Base-by-base conservation (phyloP, 371 early-diverging fungal genomes). In the Apophysomyces variabilis region DNA sequence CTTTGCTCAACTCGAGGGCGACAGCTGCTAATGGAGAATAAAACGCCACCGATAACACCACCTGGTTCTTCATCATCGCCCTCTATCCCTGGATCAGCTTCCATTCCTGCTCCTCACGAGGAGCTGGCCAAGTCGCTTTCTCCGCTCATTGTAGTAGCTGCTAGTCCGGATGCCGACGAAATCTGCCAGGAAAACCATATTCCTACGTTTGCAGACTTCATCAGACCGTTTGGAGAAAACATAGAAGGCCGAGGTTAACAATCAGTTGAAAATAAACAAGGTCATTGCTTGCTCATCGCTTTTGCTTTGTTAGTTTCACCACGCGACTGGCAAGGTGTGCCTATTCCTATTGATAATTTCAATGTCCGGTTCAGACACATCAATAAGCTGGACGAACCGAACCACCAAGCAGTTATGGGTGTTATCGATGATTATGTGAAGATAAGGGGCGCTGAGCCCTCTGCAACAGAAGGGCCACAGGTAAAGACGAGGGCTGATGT, bases 191-290 rank as follows among this genome's bases (percentile, higher is more conserved):
- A 76, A 9, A 94, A 91, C 73, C 80, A 87, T 54, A 80, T 93
- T 58, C 79, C 87, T 35, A 82, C 88, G 0, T 85, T 95, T 69
- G 86, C 85, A 8, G 90, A 94, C 64, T 79, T 95, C 18, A 73
- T 96, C 39, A 77, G 83, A 54, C 96, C 96, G 7, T 95, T 96
- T 83, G 95, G 95, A 12, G 86, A 87, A 21, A 80, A 80, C 46
- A 86, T 95, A 39, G 89, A 90, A 57, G 89, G 90, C 13, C 85
- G 86, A 83, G 85, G 93, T 91, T 80, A 60, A 74, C 62, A 18
- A 57, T 60, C 57, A 11, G 2, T 16, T 18, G 14, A 56, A 39
- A 37, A 45, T 16, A 56, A 62, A 8, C 7, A 58, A 32, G 32
- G 9, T 26, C 46, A 57, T 44, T 39, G 66, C 47, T 58, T 56